Percentiles rank a stretch among this genome's conserved stretches.
phyloP scores from a whole-genome alignment of 306 rosid species.

The Clitoria ternatea region DNA sequence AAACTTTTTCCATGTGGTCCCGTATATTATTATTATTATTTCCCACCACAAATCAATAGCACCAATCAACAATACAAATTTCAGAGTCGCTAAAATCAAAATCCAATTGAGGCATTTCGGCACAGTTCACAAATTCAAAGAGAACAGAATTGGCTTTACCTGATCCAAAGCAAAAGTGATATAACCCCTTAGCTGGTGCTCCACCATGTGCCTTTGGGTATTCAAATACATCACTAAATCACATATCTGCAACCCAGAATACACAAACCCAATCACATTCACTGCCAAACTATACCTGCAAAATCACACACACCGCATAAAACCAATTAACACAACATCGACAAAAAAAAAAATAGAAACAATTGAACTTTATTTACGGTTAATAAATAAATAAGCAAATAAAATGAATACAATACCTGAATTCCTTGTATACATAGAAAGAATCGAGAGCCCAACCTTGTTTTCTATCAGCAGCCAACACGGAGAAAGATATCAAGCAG shows the following conservation, averaged over 20 bases:
- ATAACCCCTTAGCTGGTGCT: conserved; percentile 39
- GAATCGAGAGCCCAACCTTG: conserved; percentile 81
- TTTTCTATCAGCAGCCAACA: conserved; percentile 62
- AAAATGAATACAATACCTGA: conserved; percentile 37
- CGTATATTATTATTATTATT: conserved; percentile 1
- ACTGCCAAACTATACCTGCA: conserved; percentile 67
- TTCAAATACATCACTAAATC: conserved; percentile 40
- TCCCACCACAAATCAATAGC: not conserved
- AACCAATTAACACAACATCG: not conserved
- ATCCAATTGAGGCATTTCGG: too few species aligned
- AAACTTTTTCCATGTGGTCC: conserved; percentile 24
- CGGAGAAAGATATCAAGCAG: conserved; percentile 64
- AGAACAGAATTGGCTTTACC: conserved; percentile 34
- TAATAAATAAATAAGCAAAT: too few species aligned
- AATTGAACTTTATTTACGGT: too few species aligned
- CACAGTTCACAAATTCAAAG: not conserved
- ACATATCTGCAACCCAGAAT: conserved; percentile 57
- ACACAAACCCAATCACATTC: conserved; percentile 62
- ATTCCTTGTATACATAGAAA: conserved; percentile 65
- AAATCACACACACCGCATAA: not conserved
- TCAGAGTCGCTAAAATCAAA: conserved; percentile 5
- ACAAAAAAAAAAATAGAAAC: not conserved
- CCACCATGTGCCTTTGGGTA: conserved; percentile 39
- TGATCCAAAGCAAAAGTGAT: conserved; percentile 69
- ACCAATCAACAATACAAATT: not conserved